Conservation (phyloP, 768 basidiomycete genomes). For the Cantharellus anzutake region DNA sequence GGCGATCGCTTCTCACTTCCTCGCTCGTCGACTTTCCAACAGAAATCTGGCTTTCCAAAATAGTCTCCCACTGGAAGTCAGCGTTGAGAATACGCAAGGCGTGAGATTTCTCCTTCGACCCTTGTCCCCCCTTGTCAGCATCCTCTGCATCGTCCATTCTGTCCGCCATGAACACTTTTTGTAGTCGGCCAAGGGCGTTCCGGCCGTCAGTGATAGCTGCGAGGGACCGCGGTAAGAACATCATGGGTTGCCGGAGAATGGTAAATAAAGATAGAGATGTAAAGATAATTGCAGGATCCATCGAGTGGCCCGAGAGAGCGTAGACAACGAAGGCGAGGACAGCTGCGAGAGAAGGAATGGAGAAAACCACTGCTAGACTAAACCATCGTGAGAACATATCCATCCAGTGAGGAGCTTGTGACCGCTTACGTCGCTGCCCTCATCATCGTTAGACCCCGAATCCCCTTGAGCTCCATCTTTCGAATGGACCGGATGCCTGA, state of each 20-base stretch:
- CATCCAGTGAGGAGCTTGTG: slow-evolving; percentile 13
- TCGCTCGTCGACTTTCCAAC: neutral
- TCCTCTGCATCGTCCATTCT: slow-evolving; percentile 23
- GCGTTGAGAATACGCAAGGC: slow-evolving; percentile 35
- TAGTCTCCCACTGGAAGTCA: slow-evolving; percentile 45
- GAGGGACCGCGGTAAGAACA: slow-evolving; percentile 40
- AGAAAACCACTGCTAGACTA: slow-evolving; percentile 28
- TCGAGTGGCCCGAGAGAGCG: slow-evolving; percentile 30
- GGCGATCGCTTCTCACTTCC: neutral
- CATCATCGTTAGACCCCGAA: slow-evolving; percentile 37
- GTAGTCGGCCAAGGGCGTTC: slow-evolving; percentile 37
- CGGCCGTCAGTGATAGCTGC: slow-evolving; percentile 45
- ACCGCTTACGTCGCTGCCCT: slow-evolving; percentile 28
- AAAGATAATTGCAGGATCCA: slow-evolving; percentile 52
- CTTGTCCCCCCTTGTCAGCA: slow-evolving; percentile 20
- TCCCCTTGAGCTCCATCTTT: slow-evolving; percentile 33
- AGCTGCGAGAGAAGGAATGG: slow-evolving; percentile 43
- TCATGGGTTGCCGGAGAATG: slow-evolving; percentile 50
- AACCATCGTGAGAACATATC: slow-evolving; percentile 17
- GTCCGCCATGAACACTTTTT: slow-evolving; percentile 36
- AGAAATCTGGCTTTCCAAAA: slow-evolving; percentile 3
- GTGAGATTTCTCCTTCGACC: slow-evolving; percentile 17
- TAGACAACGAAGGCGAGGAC: slow-evolving; percentile 52
- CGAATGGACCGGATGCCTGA: slow-evolving; percentile 37
- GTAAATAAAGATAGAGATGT: slow-evolving; percentile 42